These are phyloP conservation scores for Fusarium keratoplasticum DNA, from an alignment of 2,329 filamentous ascomycete species.

Conservation along the genomic window DNA sequence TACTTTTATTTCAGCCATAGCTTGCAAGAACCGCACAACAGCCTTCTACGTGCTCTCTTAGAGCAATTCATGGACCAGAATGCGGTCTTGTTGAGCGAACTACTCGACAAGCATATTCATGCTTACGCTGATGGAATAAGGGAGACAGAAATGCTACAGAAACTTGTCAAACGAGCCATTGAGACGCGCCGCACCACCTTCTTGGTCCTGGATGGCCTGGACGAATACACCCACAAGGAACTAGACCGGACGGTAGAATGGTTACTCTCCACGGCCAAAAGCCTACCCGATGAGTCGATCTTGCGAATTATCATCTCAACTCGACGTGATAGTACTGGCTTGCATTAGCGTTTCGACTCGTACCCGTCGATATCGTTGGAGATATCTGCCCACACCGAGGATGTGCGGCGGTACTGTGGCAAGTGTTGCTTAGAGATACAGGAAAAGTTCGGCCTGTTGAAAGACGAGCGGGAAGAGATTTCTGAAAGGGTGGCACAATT, in stretches of 20 bases:
- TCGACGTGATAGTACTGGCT: conserved; percentile 8
- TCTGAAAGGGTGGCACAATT: background rate
- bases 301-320: conserved; percentile 19
- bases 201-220: conserved; percentile 20
- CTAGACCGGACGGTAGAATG: background rate
- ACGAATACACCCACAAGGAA: conserved; percentile 13
- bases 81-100: background rate
- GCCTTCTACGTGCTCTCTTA: conserved; percentile 6
- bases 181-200: conserved; percentile 1
- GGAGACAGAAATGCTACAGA: conserved; percentile 1
- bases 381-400: conserved; percentile 4
- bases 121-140: background rate
- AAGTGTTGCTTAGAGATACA: background rate
- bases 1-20: conserved; percentile 25
- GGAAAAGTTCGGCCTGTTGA: background rate
- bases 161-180: background rate
- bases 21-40: conserved; percentile 2
- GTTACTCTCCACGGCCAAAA: background rate
- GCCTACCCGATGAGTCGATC: too few species aligned
- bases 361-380: conserved; percentile 19
- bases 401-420: conserved; percentile 10
- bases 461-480: background rate
- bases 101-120: background rate
- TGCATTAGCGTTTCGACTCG: background rate
- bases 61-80: conserved; percentile 8